These are phyloP conservation scores for Taphrina flavorubra DNA, from an alignment of 1,139 yeast species.

Conservation along the genomic window DNA sequence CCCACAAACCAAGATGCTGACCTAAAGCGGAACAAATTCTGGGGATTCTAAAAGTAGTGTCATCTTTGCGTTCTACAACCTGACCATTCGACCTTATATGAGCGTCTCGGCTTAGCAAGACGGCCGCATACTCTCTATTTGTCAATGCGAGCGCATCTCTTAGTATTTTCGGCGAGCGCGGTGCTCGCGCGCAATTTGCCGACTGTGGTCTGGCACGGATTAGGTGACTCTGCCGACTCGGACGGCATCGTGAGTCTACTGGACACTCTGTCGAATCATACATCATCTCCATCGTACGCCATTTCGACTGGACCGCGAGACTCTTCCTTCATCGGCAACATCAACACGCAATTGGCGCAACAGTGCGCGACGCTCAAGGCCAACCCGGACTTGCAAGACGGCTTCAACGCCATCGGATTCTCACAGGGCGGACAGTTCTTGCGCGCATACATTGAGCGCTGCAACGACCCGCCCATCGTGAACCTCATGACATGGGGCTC, in stretches of 20 bases:
- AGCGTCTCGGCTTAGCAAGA: no score
- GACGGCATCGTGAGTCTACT: conserved; percentile 56
- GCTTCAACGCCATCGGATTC: conserved; percentile 78
- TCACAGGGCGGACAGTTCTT: conserved; percentile 83
- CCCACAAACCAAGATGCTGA: not conserved
- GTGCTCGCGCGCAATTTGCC: conserved; percentile 52
- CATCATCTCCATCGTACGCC: conserved; percentile 29
- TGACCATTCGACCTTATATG: no score
- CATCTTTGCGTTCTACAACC: not conserved
- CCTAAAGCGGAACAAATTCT: not conserved
- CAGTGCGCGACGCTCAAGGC: conserved; percentile 57
- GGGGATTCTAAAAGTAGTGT: not conserved
- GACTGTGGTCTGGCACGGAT: conserved; percentile 82
- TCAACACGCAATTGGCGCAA: conserved; percentile 57
- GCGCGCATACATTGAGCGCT: conserved; percentile 67
- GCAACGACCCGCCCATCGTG: conserved; percentile 58
- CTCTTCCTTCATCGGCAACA: conserved; percentile 60
- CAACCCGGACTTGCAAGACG: conserved; percentile 57
- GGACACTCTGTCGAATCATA: conserved; percentile 43
- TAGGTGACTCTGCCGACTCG: conserved; percentile 76
- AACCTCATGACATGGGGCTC: conserved; percentile 76
- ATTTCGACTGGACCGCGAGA: conserved; percentile 29
- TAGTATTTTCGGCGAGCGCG: not conserved
- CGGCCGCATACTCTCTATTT: no score
- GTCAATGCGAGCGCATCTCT: no score